Evolutionary conservation across 225 moss, liverwort and hornwort genomes (phyloP), one percentile per base, ranked within the genome.

Genomic region (Polytrichum formosum): DNA sequence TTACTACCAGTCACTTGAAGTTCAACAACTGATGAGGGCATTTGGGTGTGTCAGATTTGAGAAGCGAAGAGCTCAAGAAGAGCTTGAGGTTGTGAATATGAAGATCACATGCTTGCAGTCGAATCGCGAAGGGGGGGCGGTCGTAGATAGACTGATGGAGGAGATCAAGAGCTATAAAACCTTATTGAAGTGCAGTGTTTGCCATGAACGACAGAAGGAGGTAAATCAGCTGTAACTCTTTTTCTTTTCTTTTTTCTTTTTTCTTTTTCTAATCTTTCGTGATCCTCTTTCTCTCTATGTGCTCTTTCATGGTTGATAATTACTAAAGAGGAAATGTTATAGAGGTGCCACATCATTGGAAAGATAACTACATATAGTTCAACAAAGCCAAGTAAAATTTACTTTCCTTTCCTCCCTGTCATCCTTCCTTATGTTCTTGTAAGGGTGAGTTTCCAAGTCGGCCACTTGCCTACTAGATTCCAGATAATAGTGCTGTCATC

Each of bases 201-300:
- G 96, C 63, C 96, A 93, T 61, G 93, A 96, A 67, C 90, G 96
- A 79, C 86, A 88, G 19, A 93, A 93, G 75, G 93, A 96, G 92
- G 96, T 96, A 75, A 63, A 68, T 58, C 23, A 58, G 13, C 46
- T 46, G 1, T 26, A 26, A 26, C 26, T 1, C 16, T 0, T 16
- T 16, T 46, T 6, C 0, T 5, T 30, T 1, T 6, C 0, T 5
- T 16, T 2, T 2, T 37, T 0, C 10, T 0, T 37, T 2, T 35
- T 2, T 35, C 9, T 35, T 23, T 23, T 23, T 23, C 23, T 23
- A 23, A 23, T 23, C 35, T 35, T 1, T 35, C 7, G 28, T 28
- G 28, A 28, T 28, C 28, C 6, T 10, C 2, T 10, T 0, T 37
- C 10, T 37, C 37, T 10, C 2, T 46, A 23, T 23, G 13, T 35